Evolutionary conservation across 176 grass and related monocot genomes (phyloP).

Genomic region (Chloris gayana): DNA sequence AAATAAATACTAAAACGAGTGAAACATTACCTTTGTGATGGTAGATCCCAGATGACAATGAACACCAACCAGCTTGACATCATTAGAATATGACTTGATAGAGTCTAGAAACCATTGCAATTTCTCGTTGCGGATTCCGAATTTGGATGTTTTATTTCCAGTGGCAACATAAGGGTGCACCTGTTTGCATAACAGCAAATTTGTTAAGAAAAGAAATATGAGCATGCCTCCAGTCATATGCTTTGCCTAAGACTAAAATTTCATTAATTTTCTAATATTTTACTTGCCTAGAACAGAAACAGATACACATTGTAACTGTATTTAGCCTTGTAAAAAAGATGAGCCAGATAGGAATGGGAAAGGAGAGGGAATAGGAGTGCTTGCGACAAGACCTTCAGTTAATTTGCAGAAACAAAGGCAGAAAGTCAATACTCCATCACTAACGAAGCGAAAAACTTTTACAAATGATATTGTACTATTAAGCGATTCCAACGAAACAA

Average conservation of each 20-base stretch:
- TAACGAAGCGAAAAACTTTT: background rate
- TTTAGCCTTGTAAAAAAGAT: background rate
- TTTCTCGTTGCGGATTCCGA: slow-evolving; percentile 97
- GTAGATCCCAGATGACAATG: slow-evolving; percentile 97
- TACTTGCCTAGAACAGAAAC: background rate
- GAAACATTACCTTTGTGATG: slow-evolving; percentile 98
- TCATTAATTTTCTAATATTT: background rate
- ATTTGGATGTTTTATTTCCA: slow-evolving; percentile 98
- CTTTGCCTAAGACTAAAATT: background rate
- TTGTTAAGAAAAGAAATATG: slow-evolving; percentile 9
- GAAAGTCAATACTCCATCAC: background rate
- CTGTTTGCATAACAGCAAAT: slow-evolving; percentile 38
- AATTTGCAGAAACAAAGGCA: background rate
- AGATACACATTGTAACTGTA: background rate
- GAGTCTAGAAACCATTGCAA: slow-evolving; percentile 95
- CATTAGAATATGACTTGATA: slow-evolving; percentile 77
- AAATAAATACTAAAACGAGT: too few species aligned
- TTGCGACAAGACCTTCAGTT: background rate
- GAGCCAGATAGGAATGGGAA: background rate
- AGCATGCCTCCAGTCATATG: background rate
- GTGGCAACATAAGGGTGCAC: slow-evolving; percentile 99
- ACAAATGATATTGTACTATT: background rate
- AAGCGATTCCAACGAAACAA: background rate
- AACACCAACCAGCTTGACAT: slow-evolving; percentile 89
- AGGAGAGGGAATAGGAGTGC: background rate